Percentiles rank a stretch among this genome's conserved stretches.
These are phyloP conservation scores for Aspergillus pseudoviridinutans DNA, from an alignment of 2,329 filamentous ascomycete species.

Conservation along the genomic window DNA sequence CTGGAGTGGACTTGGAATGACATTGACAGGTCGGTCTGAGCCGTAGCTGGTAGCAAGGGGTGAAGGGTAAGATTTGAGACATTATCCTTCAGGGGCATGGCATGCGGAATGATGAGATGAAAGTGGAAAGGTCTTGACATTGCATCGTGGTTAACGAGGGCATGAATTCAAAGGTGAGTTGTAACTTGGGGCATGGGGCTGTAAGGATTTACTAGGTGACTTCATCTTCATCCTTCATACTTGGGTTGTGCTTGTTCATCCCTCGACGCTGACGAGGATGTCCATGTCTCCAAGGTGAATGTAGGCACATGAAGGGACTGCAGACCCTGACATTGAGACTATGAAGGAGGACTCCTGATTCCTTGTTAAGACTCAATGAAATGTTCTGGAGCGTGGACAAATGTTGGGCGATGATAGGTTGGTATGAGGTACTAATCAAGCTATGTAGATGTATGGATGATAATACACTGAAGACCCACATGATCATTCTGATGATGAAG, in stretches of 20 bases:
- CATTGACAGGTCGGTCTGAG: no score
- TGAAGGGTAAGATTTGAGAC: background rate
- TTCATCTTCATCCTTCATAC: background rate
- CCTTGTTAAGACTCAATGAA: background rate
- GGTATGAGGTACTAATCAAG: background rate
- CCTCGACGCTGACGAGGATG: background rate
- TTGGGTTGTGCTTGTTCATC: background rate
- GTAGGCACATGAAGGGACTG: background rate
- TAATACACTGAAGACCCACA: background rate
- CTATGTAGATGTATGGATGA: background rate
- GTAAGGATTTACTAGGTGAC: background rate
- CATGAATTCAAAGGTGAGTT: background rate
- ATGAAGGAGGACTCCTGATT: background rate
- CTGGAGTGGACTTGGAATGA: no score
- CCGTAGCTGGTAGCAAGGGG: background rate
- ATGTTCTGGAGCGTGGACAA: background rate
- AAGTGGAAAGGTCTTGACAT: background rate
- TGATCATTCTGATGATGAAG: background rate
- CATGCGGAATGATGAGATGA: background rate
- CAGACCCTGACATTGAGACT: background rate
- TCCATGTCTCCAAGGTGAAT: background rate
- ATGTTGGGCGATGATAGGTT: background rate
- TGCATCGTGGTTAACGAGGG: background rate
- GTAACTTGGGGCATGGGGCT: background rate
- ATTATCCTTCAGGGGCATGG: background rate